Evolutionary conservation across 805 yeast genomes (phyloP), one percentile per base, ranked within the genome.

Genomic region (Candida xiaguanensis): DNA sequence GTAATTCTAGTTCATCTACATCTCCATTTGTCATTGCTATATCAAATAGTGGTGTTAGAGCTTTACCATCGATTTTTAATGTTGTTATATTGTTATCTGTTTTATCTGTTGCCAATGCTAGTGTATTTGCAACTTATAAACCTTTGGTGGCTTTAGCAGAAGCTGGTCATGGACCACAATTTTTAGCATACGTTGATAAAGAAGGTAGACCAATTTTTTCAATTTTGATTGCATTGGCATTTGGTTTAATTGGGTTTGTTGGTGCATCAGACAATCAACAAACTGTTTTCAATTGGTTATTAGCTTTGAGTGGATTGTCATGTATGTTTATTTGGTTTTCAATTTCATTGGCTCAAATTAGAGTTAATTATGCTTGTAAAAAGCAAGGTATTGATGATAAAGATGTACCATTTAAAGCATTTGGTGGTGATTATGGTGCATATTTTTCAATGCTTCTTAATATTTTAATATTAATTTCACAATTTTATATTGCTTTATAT

Each of bases 1-100:
- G 74, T 52, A 47, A 46, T 17, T 44, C 82, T 84, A 77, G 78
- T 32, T 51, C 73, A 1, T 69, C 75, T 27, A 80, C 85, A 22
- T 81, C 88, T n/a, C 89, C 89, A 16, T 82, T 81, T 55, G 88
- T 82, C 49, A 71, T 82, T 58, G 86, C 88, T 28, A 75, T 81
- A 44, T 61, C 70, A 14, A 61, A 70, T 36, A 82, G 75, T 27
- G 82, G 83, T 49, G 75, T 82, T 48, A 63, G 60, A 33, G 82
- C 77, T 32, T 70, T 81, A 36, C 88, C 88, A 37, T 77, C 80
- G 43, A 74, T 82, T 46, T 80, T 82, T 67, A 82, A 82, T 55
- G 85, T 77, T 19, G 85, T 82, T 32, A 80, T 82, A 46, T 65
- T 82, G 63, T 56, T 82, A 44, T 80, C 88, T 7, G 85, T 82